These are phyloP conservation scores for Mycena citricolor DNA, from an alignment of 1,284 basidiomycete genomes.

Conservation along the genomic window DNA sequence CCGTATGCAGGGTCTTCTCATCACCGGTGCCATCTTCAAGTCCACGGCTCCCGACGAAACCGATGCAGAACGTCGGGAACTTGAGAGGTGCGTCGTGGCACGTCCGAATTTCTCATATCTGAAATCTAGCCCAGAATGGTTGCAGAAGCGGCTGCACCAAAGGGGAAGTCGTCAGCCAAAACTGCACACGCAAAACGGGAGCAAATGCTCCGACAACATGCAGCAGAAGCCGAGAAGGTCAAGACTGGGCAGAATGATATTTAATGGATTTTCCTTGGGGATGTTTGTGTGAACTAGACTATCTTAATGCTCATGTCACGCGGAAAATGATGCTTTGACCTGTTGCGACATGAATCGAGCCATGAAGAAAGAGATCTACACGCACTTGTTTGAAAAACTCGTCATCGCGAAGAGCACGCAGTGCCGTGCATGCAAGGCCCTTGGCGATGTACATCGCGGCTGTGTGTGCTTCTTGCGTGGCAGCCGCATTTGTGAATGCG, in stretches of 20 bases:
- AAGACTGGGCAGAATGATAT: slow-evolving; percentile 20
- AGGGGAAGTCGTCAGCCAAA: slow-evolving; percentile 48
- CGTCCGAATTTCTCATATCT: neutral
- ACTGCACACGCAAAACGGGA: slow-evolving; percentile 42
- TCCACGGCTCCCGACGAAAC: slow-evolving; percentile 80
- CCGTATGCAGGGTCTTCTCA: slow-evolving; percentile 69
- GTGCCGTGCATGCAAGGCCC: slow-evolving; percentile 58
- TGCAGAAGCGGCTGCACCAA: slow-evolving; percentile 67
- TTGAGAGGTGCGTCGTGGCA: slow-evolving; percentile 66
- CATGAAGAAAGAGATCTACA: neutral
- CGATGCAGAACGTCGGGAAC: slow-evolving; percentile 88
- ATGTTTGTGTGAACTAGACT: neutral
- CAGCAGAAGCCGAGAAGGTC: slow-evolving; percentile 24
- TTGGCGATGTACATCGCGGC: slow-evolving; percentile 58
- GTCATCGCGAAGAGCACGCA: slow-evolving; percentile 57
- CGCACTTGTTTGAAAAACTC: slow-evolving; percentile 56
- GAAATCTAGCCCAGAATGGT: slow-evolving; percentile 51
- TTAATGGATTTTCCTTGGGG: neutral
- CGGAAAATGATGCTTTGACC: slow-evolving; percentile 27
- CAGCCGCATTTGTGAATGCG: slow-evolving; percentile 60
- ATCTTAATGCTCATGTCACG: slow-evolving; percentile 8
- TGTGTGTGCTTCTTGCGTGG: slow-evolving; percentile 59
- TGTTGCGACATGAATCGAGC: slow-evolving; percentile 10
- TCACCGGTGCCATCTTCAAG: slow-evolving; percentile 88
- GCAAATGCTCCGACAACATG: slow-evolving; percentile 34